Evolutionary conservation across 1,284 basidiomycete genomes (phyloP), one percentile per base, ranked within the genome.

Genomic region (Heterobasidion annosum): DNA sequence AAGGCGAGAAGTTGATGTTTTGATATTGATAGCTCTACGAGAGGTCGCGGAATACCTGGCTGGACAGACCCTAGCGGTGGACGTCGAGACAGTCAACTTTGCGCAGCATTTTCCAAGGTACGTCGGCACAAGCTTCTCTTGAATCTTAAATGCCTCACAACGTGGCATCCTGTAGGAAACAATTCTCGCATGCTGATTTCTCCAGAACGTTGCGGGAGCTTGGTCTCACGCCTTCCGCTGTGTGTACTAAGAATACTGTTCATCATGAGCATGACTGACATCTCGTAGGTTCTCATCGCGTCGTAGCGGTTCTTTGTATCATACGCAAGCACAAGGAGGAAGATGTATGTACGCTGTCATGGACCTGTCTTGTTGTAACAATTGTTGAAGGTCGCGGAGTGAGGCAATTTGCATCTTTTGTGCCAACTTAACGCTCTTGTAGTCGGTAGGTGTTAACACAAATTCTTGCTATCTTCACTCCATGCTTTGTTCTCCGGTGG

Each of bases 41-140:
- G 86, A 89, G 60, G 90, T 95, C 0, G 91, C 90, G n/a, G 91
- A 93, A 67, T 94, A 77, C 67, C 70, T 96, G 35, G 91, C 88
- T 8, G 79, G 77, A 1, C 90, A 96, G 69, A 79, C 78, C 43
- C 67, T 88, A 33, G 66, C 70, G 2, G 80, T 91, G 43, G 79
- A 85, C 58, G 88, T 86, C 7, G 85, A 92, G 48, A 86, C 84
- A 0, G 82, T 94, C 37, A 78, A 75, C 5, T 80, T 96, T 59
- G 73, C 87, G 2, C 82, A 84, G 59, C 84, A 88, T 43, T 96
- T 94, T 74, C 93, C 93, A 37, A 83, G 90, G 91, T 86, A 62
- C 62, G 79, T 65, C 34, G 4, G 34, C 47, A 18, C 7, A 48
- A 9, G 18, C 9, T 18, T 40, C 48, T 32, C 34, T 34, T 51